Percentiles rank a stretch among this genome's conserved stretches.
Evolutionary conservation across 768 basidiomycete genomes (phyloP).

Genomic region (Agrocybe praecox): DNA sequence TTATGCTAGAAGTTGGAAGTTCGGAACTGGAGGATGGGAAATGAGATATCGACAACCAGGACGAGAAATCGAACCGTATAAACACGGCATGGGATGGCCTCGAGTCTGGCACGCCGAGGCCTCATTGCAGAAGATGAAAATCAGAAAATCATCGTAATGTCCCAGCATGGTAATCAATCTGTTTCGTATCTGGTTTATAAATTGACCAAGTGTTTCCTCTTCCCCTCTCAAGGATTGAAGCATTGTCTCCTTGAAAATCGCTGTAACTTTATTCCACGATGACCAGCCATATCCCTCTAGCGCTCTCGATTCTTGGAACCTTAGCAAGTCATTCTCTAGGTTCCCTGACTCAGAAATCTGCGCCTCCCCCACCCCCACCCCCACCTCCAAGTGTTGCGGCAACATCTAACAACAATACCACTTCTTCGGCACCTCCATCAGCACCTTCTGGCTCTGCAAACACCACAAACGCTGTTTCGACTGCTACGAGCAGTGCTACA

Average conservation of each 20-base stretch:
- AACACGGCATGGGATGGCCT: constrained; percentile 28
- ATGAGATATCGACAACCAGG: constrained; percentile 17
- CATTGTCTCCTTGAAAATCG: constrained; percentile 6
- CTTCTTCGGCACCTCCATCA: constrained; percentile 24
- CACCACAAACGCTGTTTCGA: constrained; percentile 20
- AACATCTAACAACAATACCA: constrained; percentile 12
- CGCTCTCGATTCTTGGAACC: constrained; percentile 42
- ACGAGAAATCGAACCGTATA: constrained; percentile 21
- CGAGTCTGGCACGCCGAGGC: constrained; percentile 32
- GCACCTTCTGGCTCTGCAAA: constrained; percentile 32
- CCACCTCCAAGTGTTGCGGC: constrained; percentile 25
- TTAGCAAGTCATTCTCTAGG: constrained; percentile 36
- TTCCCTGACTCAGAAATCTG: constrained; percentile 29
- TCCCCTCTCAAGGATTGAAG: constrained; percentile 11
- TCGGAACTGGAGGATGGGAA: constrained; percentile 20
- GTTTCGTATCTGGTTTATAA: constrained; percentile 31
- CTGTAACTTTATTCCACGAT: constrained; percentile 22
- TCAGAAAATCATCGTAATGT: constrained; percentile 18
- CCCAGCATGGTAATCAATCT: constrained; percentile 20
- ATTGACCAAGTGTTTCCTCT: constrained; percentile 14
- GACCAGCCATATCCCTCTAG: constrained; percentile 47
- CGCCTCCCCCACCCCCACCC: constrained; percentile 17
- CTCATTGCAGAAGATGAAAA: constrained; percentile 33
- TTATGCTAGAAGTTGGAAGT: constrained; percentile 18
- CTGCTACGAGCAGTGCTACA: constrained; percentile 24